phyloP scores from a whole-genome alignment of 2,329 filamentous ascomycete genomes.

The Monosporascus sp. region DNA sequence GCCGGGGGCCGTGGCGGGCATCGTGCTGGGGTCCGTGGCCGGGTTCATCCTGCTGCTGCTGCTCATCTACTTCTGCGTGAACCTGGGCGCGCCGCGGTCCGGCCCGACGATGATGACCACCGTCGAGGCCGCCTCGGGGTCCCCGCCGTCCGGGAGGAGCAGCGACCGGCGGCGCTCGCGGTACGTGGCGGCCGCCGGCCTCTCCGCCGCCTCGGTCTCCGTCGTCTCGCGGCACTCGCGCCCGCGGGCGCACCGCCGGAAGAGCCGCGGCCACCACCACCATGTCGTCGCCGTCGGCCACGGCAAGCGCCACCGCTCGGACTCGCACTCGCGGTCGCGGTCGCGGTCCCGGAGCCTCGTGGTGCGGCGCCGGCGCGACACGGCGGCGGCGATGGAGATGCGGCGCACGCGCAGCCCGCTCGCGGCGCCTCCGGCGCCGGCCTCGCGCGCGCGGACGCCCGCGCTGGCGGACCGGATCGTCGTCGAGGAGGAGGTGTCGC shows the following conservation, averaged over 20 bases:
- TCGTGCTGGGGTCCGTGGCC: conserved; percentile 38
- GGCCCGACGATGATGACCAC: too few relatives aligned
- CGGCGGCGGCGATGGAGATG: too few relatives aligned
- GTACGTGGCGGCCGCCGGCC: conserved; percentile 22
- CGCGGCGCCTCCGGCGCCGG: neutral
- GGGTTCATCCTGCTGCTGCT: conserved; percentile 24
- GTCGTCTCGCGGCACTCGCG: conserved; percentile 25
- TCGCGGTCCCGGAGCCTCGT: neutral
- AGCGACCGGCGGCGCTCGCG: conserved; percentile 26
- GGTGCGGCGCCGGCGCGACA: too few relatives aligned
- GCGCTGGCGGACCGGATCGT: conserved; percentile 24
- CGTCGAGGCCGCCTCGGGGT: neutral
- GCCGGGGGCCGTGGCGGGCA: conserved; percentile 31
- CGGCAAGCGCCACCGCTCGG: neutral
- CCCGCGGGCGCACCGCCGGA: conserved; percentile 10
- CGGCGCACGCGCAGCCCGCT: too few relatives aligned
- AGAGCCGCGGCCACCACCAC: neutral
- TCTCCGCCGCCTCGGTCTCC: conserved; percentile 19
- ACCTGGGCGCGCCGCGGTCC: conserved; percentile 12
- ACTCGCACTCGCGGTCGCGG: neutral
- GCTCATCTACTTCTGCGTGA: conserved; percentile 24
- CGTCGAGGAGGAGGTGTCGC: conserved; percentile 21
- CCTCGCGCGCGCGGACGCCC: too few relatives aligned
- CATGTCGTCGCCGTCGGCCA: conserved; percentile 1
- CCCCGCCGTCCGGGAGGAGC: conserved; percentile 25